These are phyloP conservation scores for Boletus rubescentipes DNA, from an alignment of 768 basidiomycete genomes.

Conservation along the genomic window DNA sequence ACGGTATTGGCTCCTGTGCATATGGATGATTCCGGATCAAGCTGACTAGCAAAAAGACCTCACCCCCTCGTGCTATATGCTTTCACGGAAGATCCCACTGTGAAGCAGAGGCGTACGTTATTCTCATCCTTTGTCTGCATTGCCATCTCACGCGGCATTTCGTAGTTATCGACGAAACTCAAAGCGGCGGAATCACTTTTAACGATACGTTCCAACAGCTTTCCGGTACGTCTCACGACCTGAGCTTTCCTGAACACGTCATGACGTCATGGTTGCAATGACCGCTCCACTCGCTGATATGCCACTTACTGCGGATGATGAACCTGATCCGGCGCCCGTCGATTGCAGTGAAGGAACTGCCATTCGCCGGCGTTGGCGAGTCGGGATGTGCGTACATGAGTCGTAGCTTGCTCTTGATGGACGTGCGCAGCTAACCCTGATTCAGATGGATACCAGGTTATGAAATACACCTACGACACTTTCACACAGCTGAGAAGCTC, in stretches of 20 bases:
- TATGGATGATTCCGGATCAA: not conserved
- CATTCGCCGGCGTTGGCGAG: conserved; percentile 57
- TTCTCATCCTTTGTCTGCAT: not conserved
- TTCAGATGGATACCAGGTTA: conserved; percentile 53
- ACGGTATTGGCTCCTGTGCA: conserved; percentile 34
- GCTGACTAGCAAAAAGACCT: conserved; percentile 36
- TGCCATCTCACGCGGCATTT: not conserved
- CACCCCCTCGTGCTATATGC: conserved; percentile 63
- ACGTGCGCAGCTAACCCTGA: not conserved
- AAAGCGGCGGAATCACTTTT: conserved; percentile 54
- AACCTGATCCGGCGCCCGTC: not conserved
- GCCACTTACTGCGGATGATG: not conserved
- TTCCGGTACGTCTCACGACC: conserved; percentile 34
- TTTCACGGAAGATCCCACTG: conserved; percentile 51
- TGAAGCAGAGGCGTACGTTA: conserved; percentile 40
- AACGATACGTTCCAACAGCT: conserved; percentile 64
- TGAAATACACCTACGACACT: conserved; percentile 53
- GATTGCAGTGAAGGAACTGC: conserved; percentile 38
- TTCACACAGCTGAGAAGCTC: conserved; percentile 52
- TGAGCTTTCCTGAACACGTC: not conserved
- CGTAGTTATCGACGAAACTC: conserved; percentile 54
- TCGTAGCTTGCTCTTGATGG: not conserved
- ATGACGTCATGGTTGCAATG: conserved; percentile 13
- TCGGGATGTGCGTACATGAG: conserved; percentile 56
- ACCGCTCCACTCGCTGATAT: conserved; percentile 11